Evolutionary conservation across 768 basidiomycete species (phyloP), one percentile per base, ranked within the genome.

Genomic region (Cystobasidiopsis lactophilus): DNA sequence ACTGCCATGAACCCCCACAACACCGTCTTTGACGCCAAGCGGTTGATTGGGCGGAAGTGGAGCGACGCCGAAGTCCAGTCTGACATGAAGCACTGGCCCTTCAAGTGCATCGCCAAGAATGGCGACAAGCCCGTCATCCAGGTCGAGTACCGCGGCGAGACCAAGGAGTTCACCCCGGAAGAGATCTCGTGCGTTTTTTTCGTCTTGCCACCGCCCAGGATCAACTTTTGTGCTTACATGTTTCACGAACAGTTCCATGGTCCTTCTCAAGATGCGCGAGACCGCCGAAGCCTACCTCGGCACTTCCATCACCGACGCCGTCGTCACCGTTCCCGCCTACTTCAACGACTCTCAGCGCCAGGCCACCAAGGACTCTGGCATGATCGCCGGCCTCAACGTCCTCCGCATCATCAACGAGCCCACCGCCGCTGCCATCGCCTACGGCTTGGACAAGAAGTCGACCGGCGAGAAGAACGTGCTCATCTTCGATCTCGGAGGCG

Each of bases 281-380:
- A 78, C 75, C 37, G 77, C 77, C 33, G 77, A 79, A 66, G 72
- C 77, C 5, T 79, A 78, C 65, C 74, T 80, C 59, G 72, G 76
- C 26, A 69, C 72, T 61, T 72, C 71, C 58, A 74, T 78, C 65
- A 76, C 71, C 77, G 67, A 78, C 66, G 77, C 76, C 40, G 66
- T 68, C 57, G 69, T 72, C 60, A 72, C 71, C 58, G 71, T 95
- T 58, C 89, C 89, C 30, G 88, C 89, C 35, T 95, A 95, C 74
- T 95, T 95, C 75, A 96, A 96, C 69, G 88, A 96, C 72, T 89
- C 91, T 24, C 91, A 96, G 67, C 83, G 91, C 66, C 86, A 91
- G 65, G 91, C 91, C 21, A 96, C 91, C 63, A 96, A 93, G 73
- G 91, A 96, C 64, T 88, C 91, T 35, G 91, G 91, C 61, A 77